These are phyloP conservation scores for Taphrina flavorubra DNA, from an alignment of 1,139 yeast species.

Conservation along the genomic window DNA sequence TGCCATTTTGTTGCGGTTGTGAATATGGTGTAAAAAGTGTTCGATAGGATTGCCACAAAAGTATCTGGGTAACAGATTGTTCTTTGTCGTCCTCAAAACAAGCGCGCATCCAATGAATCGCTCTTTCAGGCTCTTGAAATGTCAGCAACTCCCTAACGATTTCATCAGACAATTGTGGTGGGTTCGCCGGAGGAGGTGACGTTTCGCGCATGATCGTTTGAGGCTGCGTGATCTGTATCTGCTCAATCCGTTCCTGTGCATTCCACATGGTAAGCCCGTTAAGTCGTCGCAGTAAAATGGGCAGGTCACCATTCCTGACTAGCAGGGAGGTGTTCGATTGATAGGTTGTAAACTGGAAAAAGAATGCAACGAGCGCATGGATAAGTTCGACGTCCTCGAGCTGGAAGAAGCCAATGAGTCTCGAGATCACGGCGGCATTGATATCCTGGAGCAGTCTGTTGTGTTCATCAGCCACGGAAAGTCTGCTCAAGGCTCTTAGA, in stretches of 20 bases:
- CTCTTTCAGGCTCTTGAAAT: slow-evolving; percentile 85
- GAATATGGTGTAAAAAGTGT: slow-evolving; percentile 69
- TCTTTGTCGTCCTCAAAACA: slow-evolving; percentile 77
- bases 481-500: slow-evolving; percentile 53
- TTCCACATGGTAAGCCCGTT: slow-evolving; percentile 65
- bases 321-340: slow-evolving; percentile 52
- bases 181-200: slow-evolving; percentile 59
- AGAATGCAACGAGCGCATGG: slow-evolving; percentile 68
- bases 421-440: slow-evolving; percentile 50
- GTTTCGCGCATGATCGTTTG: slow-evolving; percentile 41
- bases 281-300: slow-evolving; percentile 53
- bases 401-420: slow-evolving; percentile 54
- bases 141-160: slow-evolving; percentile 66
- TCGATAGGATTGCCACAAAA: slow-evolving; percentile 95
- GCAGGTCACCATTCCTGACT: slow-evolving; percentile 42
- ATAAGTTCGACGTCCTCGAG: slow-evolving; percentile 63
- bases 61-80: slow-evolving; percentile 93
- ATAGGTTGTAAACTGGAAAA: slow-evolving; percentile 68
- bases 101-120: slow-evolving; percentile 91
- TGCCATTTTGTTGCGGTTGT: slow-evolving; percentile 49
- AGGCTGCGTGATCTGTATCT: not conserved
- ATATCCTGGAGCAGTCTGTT: slow-evolving; percentile 48
- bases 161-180: slow-evolving; percentile 70
- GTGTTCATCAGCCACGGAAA: slow-evolving; percentile 53
- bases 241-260: slow-evolving; percentile 49